phyloP scores from a whole-genome alignment of 352 stramenopile genomes.

The Globisporangium nunn region DNA sequence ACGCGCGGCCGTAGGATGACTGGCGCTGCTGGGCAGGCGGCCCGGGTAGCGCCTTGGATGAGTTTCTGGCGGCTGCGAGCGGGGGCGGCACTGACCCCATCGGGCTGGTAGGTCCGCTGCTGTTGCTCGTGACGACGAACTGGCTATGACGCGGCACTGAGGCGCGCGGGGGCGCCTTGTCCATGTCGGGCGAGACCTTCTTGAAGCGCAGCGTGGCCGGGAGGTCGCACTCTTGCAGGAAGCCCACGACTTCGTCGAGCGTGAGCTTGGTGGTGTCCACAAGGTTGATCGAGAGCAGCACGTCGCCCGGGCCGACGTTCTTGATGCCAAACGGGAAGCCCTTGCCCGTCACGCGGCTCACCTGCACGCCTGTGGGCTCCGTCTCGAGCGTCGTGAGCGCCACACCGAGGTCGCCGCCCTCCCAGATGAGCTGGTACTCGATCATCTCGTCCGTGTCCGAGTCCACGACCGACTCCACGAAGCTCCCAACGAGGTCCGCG shows the following conservation, averaged over 20 bases:
- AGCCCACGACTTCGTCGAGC: constrained; percentile 78
- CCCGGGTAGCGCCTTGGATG: constrained; percentile 15
- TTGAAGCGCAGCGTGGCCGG: constrained; percentile 83
- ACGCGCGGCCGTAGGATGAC: constrained; percentile 8
- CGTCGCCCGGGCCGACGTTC: constrained; percentile 75
- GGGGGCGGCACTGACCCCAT: constrained; percentile 29
- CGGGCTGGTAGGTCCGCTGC: constrained; percentile 43
- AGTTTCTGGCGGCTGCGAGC: constrained; percentile 2
- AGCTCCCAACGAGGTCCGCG: constrained; percentile 74
- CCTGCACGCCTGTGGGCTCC: constrained; percentile 44
- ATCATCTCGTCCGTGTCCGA: constrained; percentile 78
- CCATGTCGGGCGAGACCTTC: constrained; percentile 59
- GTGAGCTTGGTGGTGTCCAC: constrained; percentile 71
- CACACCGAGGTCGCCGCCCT: constrained; percentile 77
- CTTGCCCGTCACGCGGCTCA: constrained; percentile 81
- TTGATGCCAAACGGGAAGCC: constrained; percentile 86
- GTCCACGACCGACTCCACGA: constrained; percentile 80
- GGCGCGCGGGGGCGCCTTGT: constrained; percentile 22
- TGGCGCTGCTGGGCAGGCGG: constrained; percentile 20
- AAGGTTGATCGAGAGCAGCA: constrained; percentile 81
- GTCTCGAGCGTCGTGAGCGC: constrained; percentile 74
- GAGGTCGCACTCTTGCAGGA: constrained; percentile 77
- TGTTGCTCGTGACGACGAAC: constrained; percentile 63
- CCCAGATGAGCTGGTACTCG: constrained; percentile 88
- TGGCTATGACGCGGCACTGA: constrained; percentile 48